Base-by-base conservation (phyloP, 129 eudicot species). In the Scalesia atractyloides region DNA sequence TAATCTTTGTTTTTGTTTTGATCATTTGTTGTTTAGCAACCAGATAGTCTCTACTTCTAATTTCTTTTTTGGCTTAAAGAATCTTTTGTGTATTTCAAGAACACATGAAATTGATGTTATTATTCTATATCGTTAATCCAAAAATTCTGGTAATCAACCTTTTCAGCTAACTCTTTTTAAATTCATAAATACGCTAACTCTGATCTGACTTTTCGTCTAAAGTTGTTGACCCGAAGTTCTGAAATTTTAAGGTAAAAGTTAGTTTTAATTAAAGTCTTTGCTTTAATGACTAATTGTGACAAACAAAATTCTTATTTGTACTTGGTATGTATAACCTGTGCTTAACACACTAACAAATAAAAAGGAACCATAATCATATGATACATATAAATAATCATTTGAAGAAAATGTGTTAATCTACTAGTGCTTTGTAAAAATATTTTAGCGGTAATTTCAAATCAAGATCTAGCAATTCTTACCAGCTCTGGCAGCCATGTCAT, bases 401-500 rank as follows among this genome's bases (percentile, higher is more conserved):
- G 30, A 39, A 33, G 64, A 69, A 5, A 39, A 51, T 33, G 54
- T 37, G 20, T 70, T 11, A 18, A 70, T 36, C 41, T 70, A 43
- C 53, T 54, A 70, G 26, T 39, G 41, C 30, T 52, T 52, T 24
- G 5, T 18, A 12, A 52, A 51, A 20, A 36, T 9, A 52, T 16
- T 49, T 4, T 47, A 22, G 34, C 43, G 15, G n/a, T 44, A 12
- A 22, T 66, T 44, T 67, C 72, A 33, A 53, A 36, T 52, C 39
- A 54, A 71, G 76, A 57, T 58, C 56, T 41, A 72, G 41, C 26
- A 58, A 58, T 8, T 57, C 58, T 73, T 60, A 73, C 77, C 69
- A 44, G 69, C 16, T 73, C 69, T 43, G 69, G 77, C 19, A 59
- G 7, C 69, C 77, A 73, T 73, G 51, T 39, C 48, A 62, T 73